Evolutionary conservation across 176 grass and related monocot genomes (phyloP), one percentile per base, ranked within the genome.

Genomic region (Coix lacrymajobi): DNA sequence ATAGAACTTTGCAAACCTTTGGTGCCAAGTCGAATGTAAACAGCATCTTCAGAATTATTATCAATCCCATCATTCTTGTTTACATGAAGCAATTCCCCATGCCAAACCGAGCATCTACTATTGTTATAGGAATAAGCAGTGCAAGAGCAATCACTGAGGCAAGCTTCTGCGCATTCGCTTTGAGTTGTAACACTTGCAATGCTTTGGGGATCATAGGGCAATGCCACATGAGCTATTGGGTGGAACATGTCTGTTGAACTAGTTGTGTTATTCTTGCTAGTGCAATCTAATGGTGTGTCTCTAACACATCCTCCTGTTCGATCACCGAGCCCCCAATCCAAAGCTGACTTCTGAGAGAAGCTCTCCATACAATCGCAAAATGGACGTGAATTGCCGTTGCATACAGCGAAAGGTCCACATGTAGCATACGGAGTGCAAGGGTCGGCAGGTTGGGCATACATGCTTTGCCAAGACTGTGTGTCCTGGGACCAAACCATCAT

Each of bases 1-100:
- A 61, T 41, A 6, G 52, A 32, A 41, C 56, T 46, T 16, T 71
- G 66, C 12, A 91, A 62, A 75, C 69, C 80, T 15, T 69, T 80
- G 30, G 84, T 57, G 14, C 74, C 74, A 22, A 91, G 68, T 3
- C 88, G 88, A 67, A 90, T 66, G 19, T 67, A 67, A 67, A 69
- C 4, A 69, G 41, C 37, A 40, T 40, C 36, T 14, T 40, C 20
- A 13, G 36, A 69, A 69, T 3, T 40, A 39, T 24, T 40, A 9
- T 69, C 36, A 69, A 24, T 69, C 11, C 66, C 66, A 69, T 40
- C 66, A 69, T 69, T 69, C 34, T 69, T 4, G 22, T 69, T 69
- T 69, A 69, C 66, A 63, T 91, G 79, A 43, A 87, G 66, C 57
- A 91, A 70, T 30, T 87, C 75, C n/a, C 80, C 84, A 73, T 80